Percentiles rank a stretch among this genome's conserved stretches.
Evolutionary conservation across 2,329 filamentous ascomycete species (phyloP).

Genomic region (Thielaviopsis punctulata): DNA sequence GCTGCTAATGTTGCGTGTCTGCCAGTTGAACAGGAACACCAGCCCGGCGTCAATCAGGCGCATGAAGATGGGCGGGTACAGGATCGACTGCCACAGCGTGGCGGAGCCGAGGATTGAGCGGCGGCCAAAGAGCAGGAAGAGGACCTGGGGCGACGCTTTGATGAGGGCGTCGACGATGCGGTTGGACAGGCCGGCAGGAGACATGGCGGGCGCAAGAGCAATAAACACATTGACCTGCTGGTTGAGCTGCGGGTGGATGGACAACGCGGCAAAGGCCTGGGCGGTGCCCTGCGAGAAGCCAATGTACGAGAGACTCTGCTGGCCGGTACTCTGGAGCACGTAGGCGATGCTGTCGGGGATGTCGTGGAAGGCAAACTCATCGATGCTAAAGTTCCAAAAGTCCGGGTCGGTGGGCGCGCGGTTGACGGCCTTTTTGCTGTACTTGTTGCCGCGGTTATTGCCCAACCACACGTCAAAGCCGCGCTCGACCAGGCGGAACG

Average conservation of each 20-base stretch:
- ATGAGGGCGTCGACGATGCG: conserved; percentile 83
- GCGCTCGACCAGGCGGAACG: conserved; percentile 73
- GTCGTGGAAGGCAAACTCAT: conserved; percentile 95
- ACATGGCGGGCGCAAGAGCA: conserved; percentile 89
- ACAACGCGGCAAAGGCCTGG: conserved; percentile 84
- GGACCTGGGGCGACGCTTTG: conserved; percentile 79
- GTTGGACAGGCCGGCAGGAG: conserved; percentile 76
- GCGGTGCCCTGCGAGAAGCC: conserved; percentile 96
- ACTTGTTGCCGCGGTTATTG: conserved; percentile 97
- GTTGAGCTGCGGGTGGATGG: conserved; percentile 83
- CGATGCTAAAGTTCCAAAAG: conserved; percentile 98
- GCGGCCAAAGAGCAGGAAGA: conserved; percentile 85
- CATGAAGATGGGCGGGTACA: conserved; percentile 89
- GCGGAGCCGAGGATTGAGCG: conserved; percentile 82
- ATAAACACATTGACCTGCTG: conserved; percentile 92
- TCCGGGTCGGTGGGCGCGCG: conserved; percentile 53
- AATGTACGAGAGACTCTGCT: conserved; percentile 80
- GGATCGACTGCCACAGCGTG: conserved; percentile 91
- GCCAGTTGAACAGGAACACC: conserved; percentile 79
- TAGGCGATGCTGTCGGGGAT: conserved; percentile 92
- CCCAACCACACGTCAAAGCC: conserved; percentile 97
- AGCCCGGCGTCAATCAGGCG: conserved; percentile 71
- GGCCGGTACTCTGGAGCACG: conserved; percentile 66
- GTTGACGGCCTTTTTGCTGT: conserved; percentile 83
- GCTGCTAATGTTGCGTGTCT: conserved; percentile 61